Conservation (phyloP, 2,329 filamentous ascomycete genomes). For the Botrytis hyacinthi region DNA sequence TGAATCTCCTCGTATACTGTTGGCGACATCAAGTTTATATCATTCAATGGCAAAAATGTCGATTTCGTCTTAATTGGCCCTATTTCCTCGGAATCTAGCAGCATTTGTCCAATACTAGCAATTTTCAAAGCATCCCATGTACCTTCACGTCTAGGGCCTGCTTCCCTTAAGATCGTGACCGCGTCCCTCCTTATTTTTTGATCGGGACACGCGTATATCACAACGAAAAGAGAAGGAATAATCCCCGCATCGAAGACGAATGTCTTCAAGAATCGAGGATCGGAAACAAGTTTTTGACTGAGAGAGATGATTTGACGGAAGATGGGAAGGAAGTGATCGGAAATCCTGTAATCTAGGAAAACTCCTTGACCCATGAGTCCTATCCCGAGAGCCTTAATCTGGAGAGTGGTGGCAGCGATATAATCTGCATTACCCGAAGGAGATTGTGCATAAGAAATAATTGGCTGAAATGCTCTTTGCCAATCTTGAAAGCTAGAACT, state of each 20-base stretch:
- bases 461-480: constrained; percentile 26
- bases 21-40: constrained; percentile 14
- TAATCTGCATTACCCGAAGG: constrained; percentile 19
- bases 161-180: constrained; percentile 23
- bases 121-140: constrained; percentile 28
- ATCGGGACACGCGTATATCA: constrained; percentile 24
- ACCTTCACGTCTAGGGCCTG: constrained; percentile 27
- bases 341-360: constrained; percentile 7
- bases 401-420: constrained; percentile 27
- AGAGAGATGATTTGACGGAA: constrained; percentile 27
- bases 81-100: constrained; percentile 15
- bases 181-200: constrained; percentile 26
- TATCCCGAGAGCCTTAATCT: constrained; percentile 22
- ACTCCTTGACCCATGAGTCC: constrained; percentile 24
- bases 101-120: constrained; percentile 23
- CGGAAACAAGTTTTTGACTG: constrained; percentile 18
- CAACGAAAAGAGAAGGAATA: constrained; percentile 29
- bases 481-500: constrained; percentile 25
- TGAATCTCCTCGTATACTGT: constrained; percentile 10
- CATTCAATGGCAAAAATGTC: neutral
- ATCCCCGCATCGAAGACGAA: constrained; percentile 32
- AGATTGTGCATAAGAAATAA: constrained; percentile 20
- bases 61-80: constrained; percentile 15
- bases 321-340: constrained; percentile 17
- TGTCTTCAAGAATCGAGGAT: constrained; percentile 26